Evolutionary conservation across 495 filamentous ascomycete genomes (phyloP).

Genomic region (Xylaria curta): DNA sequence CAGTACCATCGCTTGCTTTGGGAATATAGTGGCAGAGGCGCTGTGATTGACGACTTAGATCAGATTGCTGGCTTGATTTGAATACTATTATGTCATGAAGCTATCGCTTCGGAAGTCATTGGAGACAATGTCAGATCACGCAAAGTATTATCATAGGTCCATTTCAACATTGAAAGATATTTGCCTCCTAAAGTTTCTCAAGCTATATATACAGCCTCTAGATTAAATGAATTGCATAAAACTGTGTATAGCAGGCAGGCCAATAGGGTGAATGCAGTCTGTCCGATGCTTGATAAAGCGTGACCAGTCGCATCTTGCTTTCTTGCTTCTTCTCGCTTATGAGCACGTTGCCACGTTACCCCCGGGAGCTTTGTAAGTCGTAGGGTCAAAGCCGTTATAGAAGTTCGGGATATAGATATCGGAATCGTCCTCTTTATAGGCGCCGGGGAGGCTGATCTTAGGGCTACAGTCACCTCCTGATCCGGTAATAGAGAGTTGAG

Average conservation of each 20-base stretch:
- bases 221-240: not conserved
- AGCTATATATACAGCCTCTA: not conserved
- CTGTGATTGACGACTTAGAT: not conserved
- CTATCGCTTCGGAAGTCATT: not conserved
- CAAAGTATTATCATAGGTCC: not conserved
- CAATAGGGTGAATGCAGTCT: not conserved
- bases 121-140: not conserved
- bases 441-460: conserved; percentile 40
- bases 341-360: conserved; percentile 25
- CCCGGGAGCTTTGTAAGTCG: conserved; percentile 41
- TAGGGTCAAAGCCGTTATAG: conserved; percentile 43
- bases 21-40: not conserved
- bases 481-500: conserved; percentile 40
- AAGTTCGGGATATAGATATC: conserved; percentile 44
- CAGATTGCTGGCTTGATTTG: not conserved
- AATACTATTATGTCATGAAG: not conserved
- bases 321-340: not conserved
- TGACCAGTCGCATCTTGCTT: not conserved
- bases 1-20: not conserved
- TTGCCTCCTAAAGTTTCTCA: not conserved
- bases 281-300: not conserved
- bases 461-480: conserved; percentile 38
- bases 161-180: not conserved
- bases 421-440: conserved; percentile 36
- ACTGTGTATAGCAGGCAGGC: not conserved